phyloP scores from a whole-genome alignment of 2,329 filamentous ascomycete species.

The Aphanocladium album region DNA sequence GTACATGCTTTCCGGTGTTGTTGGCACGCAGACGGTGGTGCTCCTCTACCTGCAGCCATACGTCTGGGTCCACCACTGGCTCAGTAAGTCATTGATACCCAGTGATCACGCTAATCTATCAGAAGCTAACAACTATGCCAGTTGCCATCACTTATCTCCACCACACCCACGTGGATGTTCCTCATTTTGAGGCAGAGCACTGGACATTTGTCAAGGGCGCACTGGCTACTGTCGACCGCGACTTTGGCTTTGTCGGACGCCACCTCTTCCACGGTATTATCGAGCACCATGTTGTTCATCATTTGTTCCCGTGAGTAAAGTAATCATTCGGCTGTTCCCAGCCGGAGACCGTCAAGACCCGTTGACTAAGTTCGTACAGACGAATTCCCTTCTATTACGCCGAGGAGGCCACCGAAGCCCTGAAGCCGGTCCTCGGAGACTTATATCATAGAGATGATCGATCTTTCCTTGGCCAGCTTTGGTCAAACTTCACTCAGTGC shows the following conservation, averaged over 20 bases:
- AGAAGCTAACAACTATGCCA: conserved; percentile 24
- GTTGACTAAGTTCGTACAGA: conserved; percentile 18
- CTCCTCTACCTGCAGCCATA: conserved; percentile 61
- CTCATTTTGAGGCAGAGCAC: conserved; percentile 52
- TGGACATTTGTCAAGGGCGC: conserved; percentile 62
- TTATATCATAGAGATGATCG: conserved; percentile 44
- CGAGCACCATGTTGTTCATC: conserved; percentile 59
- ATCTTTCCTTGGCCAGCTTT: conserved; percentile 41
- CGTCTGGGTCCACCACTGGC: conserved; percentile 67
- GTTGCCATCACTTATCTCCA: conserved; percentile 73
- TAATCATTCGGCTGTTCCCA: background rate
- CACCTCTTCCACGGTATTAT: conserved; percentile 64
- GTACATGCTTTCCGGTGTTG: conserved; percentile 44
- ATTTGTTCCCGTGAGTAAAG: conserved; percentile 48
- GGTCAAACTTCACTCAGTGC: conserved; percentile 41
- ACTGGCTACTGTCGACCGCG: conserved; percentile 58
- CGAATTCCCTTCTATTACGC: conserved; percentile 57
- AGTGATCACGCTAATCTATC: background rate
- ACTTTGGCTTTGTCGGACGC: conserved; percentile 59
- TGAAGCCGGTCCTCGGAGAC: conserved; percentile 50
- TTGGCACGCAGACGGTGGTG: conserved; percentile 53
- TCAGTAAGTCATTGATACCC: conserved; percentile 41
- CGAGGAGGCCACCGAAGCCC: conserved; percentile 52
- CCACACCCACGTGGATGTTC: conserved; percentile 44
- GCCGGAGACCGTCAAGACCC: no score